phyloP scores from a whole-genome alignment of 805 yeast genomes.

The Metschnikowia kofuensis region DNA sequence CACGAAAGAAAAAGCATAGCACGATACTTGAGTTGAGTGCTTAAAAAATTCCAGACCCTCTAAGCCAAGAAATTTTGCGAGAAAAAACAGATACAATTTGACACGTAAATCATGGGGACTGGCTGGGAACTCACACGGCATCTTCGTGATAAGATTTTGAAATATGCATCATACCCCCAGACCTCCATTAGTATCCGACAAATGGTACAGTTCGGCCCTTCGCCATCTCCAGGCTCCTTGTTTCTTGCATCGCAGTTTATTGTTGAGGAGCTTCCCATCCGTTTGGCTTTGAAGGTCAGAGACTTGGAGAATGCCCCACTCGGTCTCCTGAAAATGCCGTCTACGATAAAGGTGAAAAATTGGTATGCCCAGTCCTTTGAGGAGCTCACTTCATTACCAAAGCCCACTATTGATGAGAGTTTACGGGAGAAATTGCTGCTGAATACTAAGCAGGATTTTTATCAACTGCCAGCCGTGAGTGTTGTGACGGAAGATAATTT shows the following conservation, averaged over 20 bases:
- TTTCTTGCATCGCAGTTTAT: slow-evolving; percentile 83
- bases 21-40: no score
- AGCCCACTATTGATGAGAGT: slow-evolving; percentile 50
- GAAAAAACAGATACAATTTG: background rate
- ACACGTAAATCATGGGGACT: slow-evolving; percentile 30
- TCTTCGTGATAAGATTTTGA: slow-evolving; percentile 54
- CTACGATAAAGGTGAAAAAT: slow-evolving; percentile 70
- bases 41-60: no score
- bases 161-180: slow-evolving; percentile 71
- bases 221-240: slow-evolving; percentile 72
- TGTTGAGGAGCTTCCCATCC: slow-evolving; percentile 81
- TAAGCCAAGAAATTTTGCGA: background rate
- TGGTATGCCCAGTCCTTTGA: slow-evolving; percentile 93
- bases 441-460: slow-evolving; percentile 7
- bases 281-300: slow-evolving; percentile 81
- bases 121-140: slow-evolving; percentile 50
- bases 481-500: slow-evolving; percentile 5
- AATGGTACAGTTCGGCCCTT: slow-evolving; percentile 88
- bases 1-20: no score
- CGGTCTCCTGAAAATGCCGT: slow-evolving; percentile 69
- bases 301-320: slow-evolving; percentile 80
- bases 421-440: slow-evolving; percentile 33
- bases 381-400: slow-evolving; percentile 64
- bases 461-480: slow-evolving; percentile 1
- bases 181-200: slow-evolving; percentile 82